phyloP scores from a whole-genome alignment of 2,329 filamentous ascomycete genomes.

The Fusarium vanettenii region DNA sequence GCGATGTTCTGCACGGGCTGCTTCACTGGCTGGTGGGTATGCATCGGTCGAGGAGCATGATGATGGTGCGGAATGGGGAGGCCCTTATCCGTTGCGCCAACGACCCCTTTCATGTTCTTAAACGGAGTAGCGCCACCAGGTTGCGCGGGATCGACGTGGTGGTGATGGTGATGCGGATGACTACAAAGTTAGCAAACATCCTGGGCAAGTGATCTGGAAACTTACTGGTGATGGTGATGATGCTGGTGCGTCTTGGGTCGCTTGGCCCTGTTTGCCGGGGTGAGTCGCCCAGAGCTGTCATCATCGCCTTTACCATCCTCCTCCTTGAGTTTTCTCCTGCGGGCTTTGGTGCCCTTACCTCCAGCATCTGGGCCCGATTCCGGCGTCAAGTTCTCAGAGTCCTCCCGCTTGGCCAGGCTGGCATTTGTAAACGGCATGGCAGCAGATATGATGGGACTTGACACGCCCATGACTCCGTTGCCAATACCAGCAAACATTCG shows the following conservation, averaged over 20 bases:
- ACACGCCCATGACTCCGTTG: conserved; percentile 64
- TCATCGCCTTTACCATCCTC: conserved; percentile 78
- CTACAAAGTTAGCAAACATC: conserved; percentile 43
- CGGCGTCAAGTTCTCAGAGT: conserved; percentile 57
- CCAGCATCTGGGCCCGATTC: conserved; percentile 57
- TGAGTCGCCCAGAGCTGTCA: conserved; percentile 70
- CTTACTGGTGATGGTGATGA: conserved; percentile 77
- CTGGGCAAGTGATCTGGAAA: not conserved
- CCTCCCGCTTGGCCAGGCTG: conserved; percentile 63
- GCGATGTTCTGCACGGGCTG: conserved; percentile 34
- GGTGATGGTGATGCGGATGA: conserved; percentile 70
- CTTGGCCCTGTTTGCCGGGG: conserved; percentile 71
- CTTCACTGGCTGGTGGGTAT: conserved; percentile 40
- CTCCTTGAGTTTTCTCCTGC: conserved; percentile 80
- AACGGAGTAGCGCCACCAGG: conserved; percentile 56
- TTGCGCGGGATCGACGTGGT: conserved; percentile 61
- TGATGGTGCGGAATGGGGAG: conserved; percentile 59
- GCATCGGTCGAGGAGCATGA: conserved; percentile 53
- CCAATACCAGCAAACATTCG: conserved; percentile 95
- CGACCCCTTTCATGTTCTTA: conserved; percentile 62
- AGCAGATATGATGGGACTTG: conserved; percentile 61
- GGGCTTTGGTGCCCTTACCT: conserved; percentile 61
- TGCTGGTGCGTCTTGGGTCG: conserved; percentile 75
- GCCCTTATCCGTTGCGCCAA: conserved; percentile 57
- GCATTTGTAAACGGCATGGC: conserved; percentile 60